Base-by-base conservation (phyloP, 2,329 filamentous ascomycete species). In the Fusarium praegraminearum region DNA sequence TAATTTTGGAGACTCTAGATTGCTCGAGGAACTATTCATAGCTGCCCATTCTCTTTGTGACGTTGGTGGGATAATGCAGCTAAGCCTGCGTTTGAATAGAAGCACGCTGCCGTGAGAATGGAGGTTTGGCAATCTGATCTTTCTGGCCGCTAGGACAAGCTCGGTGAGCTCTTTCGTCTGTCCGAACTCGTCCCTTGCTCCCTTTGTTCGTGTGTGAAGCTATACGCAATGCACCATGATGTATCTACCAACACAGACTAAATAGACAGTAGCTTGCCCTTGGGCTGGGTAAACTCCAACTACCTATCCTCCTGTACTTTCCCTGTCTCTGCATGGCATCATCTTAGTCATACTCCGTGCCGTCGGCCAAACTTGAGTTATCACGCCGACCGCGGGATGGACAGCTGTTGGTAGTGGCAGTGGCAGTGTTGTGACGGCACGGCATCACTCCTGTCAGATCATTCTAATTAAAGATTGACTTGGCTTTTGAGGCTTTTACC, bases 281-380 rank as follows among this genome's bases (percentile, higher is more conserved):
- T 26, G 47, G 18, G 22, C 20, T 24, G 13, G 12, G 36, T 51
- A 13, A 20, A n/a, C 12, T 18, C 18, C 49, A 36, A 38, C n/a
- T 20, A 26, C 26, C n/a, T 18, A 18, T 28, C 10, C 10, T 28
- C 49, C 49, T 51, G 49, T 36, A 18, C 24, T 26, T 40, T 51
- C 35, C 49, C 35, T 51, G 43, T 16, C 43, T 49, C 38, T 58
- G n/a, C 49, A 41, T 28, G 32, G 33, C 15, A 40, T 28, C 35
- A 40, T 28, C 24, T 41, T 51, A 22, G 49, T 51, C 49, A 41
- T 51, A 51, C 35, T 51, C 49, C 35, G 35, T 51, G 49, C 49
- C 49, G 49, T 51, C 49, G 49, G 49, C 49, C 49, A 51, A 51
- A 51, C 49, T 51, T 51, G 49, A 40, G 49, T 51, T 51, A 51